Conservation (phyloP, 805 yeast species). For the Candida insectorum region DNA sequence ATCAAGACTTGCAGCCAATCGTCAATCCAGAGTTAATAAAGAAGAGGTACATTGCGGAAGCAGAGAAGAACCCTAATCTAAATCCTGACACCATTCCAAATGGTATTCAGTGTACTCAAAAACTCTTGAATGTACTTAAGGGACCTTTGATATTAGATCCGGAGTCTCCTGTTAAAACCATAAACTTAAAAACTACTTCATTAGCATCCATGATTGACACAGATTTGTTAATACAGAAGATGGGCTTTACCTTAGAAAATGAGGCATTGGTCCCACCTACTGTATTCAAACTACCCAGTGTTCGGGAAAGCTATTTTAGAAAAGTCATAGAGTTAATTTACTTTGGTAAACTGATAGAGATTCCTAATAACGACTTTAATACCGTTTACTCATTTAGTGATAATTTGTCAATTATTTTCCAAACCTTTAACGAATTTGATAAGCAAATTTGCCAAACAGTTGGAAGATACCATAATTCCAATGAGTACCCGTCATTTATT, state of each 20-base stretch:
- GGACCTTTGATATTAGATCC: slow-evolving; percentile 57
- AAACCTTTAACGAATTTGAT: slow-evolving; percentile 36
- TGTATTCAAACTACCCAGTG: slow-evolving; percentile 19
- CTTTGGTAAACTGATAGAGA: slow-evolving; percentile 12
- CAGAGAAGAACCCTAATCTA: slow-evolving; percentile 24
- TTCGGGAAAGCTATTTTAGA: slow-evolving; percentile 51
- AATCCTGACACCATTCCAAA: slow-evolving; percentile 43
- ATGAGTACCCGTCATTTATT: slow-evolving; percentile 23
- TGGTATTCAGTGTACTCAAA: slow-evolving; percentile 55
- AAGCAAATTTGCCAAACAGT: slow-evolving; percentile 26
- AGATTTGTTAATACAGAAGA: slow-evolving; percentile 43
- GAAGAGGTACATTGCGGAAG: slow-evolving; percentile 44
- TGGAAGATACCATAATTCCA: slow-evolving; percentile 16
- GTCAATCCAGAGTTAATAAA: slow-evolving; percentile 50
- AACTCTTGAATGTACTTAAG: slow-evolving; percentile 58
- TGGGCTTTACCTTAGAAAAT: slow-evolving; percentile 40
- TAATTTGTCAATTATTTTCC: slow-evolving; percentile 29
- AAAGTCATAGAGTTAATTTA: slow-evolving; percentile 53
- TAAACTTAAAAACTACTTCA: slow-evolving; percentile 47
- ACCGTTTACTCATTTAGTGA: slow-evolving; percentile 29
- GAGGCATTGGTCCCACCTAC: slow-evolving; percentile 45
- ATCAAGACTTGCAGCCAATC: slow-evolving; percentile 41
- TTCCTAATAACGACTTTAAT: slow-evolving; percentile 23
- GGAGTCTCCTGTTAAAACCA: slow-evolving; percentile 49
- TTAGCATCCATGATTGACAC: slow-evolving; percentile 59